phyloP scores from a whole-genome alignment of 2,329 filamentous ascomycete genomes.

The Diaporthe amygdali region DNA sequence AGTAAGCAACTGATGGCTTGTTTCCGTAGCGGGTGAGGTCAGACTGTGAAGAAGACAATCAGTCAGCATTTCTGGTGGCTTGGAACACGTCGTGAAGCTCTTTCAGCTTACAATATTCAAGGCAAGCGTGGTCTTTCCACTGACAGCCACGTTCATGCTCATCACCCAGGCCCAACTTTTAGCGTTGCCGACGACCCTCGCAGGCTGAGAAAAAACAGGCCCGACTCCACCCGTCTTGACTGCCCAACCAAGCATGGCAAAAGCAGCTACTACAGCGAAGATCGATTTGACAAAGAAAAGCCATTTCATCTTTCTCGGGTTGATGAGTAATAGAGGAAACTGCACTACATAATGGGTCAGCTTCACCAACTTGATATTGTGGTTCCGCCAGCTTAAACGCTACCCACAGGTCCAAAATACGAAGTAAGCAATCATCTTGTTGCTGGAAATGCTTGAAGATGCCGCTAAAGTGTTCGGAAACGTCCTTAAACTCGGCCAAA shows the following conservation, averaged over 20 bases:
- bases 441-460: conserved; percentile 38
- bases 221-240: conserved; percentile 24
- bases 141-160: conserved; percentile 52
- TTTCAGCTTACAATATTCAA: conserved; percentile 47
- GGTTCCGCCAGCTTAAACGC: too few relatives aligned
- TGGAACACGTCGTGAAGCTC: neutral
- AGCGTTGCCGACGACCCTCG: conserved; percentile 43
- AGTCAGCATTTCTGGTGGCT: neutral
- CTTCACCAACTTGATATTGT: neutral
- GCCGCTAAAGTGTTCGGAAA: conserved; percentile 45
- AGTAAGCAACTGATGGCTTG: conserved; percentile 28
- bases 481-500: conserved; percentile 44
- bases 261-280: conserved; percentile 34
- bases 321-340: conserved; percentile 46
- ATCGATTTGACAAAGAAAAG: conserved; percentile 49
- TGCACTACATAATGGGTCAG: conserved; percentile 34
- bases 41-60: conserved; percentile 29
- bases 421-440: conserved; percentile 48
- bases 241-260: conserved; percentile 25
- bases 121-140: conserved; percentile 52
- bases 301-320: conserved; percentile 47
- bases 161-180: conserved; percentile 48
- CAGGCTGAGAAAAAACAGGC: conserved; percentile 28
- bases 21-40: conserved; percentile 36
- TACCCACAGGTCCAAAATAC: conserved; percentile 47